Evolutionary conservation across 371 early-diverging fungal genomes (phyloP), one percentile per base, ranked within the genome.

Genomic region (Basidiobolus meristosporus): DNA sequence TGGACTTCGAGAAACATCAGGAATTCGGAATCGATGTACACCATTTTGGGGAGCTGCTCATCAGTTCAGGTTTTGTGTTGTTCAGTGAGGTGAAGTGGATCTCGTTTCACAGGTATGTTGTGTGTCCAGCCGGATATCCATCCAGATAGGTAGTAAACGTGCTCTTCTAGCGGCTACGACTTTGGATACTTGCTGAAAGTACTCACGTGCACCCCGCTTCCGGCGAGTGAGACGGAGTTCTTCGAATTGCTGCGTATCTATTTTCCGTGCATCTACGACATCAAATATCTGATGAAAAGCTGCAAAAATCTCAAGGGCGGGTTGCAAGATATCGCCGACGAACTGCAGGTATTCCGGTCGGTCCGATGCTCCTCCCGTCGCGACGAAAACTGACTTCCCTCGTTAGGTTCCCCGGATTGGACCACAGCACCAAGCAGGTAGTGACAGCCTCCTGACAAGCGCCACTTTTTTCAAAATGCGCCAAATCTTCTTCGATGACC

Each of bases 351-450:
- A n/a, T n/a, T n/a, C n/a, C n/a, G n/a, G n/a, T n/a, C n/a, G n/a
- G n/a, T n/a, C n/a, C n/a, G n/a, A n/a, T n/a, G n/a, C n/a, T n/a
- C n/a, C n/a, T n/a, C n/a, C n/a, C n/a, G n/a, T n/a, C n/a, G n/a
- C n/a, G n/a, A n/a, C n/a, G n/a, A n/a, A n/a, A n/a, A n/a, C n/a
- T n/a, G n/a, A n/a, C n/a, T n/a, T n/a, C n/a, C n/a, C n/a, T n/a
- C n/a, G n/a, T n/a, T n/a, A n/a, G n/a, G n/a, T 88, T 44, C 31
- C 11, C 39, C 68, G 99, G 35, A 80, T 93, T 38, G 99, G 99
- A 6, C 82, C 89, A 23, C 97, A 97, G 65, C 99, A 99, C 61
- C 99, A 99, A 59, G 99, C 99, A 22, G 99, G 99, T n/a, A 90
- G 91, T 53, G 99, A 99, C 63, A 85, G 92, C 46, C 62, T 98